These are phyloP conservation scores for Trichoderma atrobrunneum DNA, from an alignment of 2,329 filamentous ascomycete species.

Conservation along the genomic window DNA sequence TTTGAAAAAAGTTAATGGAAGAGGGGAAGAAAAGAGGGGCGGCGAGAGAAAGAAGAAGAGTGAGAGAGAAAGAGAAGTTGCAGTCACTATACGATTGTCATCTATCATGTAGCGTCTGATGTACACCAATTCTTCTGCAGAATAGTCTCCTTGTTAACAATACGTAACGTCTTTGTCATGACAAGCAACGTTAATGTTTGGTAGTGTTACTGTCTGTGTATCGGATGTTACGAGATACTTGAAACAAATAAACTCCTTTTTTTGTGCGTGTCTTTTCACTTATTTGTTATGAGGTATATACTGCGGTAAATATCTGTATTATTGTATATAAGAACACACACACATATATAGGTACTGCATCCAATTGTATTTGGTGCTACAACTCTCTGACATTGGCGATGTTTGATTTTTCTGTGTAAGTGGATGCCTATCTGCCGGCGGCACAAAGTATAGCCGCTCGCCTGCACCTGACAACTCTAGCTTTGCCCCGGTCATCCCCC, in stretches of 20 bases:
- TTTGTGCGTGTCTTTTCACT: not conserved
- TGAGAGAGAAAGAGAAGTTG: not conserved
- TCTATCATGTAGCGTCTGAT: conserved; percentile 12
- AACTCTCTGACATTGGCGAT: not conserved
- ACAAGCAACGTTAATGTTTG: not conserved
- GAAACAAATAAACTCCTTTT: not conserved
- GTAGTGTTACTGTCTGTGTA: not conserved
- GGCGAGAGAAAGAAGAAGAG: not conserved
- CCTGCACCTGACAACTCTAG: conserved; percentile 5
- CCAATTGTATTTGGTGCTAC: not conserved
- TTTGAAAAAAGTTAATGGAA: conserved; percentile 15
- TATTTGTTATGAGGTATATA: not conserved
- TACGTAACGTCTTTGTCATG: conserved; percentile 14
- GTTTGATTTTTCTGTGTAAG: not conserved
- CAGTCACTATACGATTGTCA: conserved; percentile 5
- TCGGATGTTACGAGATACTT: not conserved
- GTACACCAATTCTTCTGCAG: conserved; percentile 16
- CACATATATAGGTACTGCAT: not conserved
- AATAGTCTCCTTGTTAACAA: conserved; percentile 13
- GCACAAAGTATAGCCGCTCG: conserved; percentile 10
- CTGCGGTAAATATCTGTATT: not conserved
- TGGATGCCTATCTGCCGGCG: not conserved
- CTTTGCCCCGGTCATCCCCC: not conserved
- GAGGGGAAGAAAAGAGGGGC: not conserved
- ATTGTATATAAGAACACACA: not conserved